Conservation (phyloP, 2,329 filamentous ascomycete genomes). For the Phaeosphaeriaceae sp. region DNA sequence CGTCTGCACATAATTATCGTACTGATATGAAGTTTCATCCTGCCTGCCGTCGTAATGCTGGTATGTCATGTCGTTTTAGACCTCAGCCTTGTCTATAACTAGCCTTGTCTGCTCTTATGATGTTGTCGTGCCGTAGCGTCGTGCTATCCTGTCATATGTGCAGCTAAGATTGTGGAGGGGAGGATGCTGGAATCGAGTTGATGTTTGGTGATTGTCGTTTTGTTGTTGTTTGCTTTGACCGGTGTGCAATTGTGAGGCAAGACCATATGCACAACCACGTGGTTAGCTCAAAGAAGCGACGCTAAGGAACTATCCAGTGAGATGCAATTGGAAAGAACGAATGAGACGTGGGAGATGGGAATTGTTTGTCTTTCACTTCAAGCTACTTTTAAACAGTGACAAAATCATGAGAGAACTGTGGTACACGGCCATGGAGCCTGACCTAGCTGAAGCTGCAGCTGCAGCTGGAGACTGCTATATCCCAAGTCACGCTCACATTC, state of each 20-base stretch:
- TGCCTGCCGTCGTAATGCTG: neutral
- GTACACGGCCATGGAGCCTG: too few species aligned
- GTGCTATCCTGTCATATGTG: neutral
- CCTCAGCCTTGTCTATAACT: neutral
- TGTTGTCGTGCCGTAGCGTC: neutral
- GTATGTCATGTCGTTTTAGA: neutral
- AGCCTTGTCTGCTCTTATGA: neutral
- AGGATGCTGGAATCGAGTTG: neutral
- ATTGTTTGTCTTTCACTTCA: neutral
- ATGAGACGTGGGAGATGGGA: neutral
- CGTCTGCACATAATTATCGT: neutral
- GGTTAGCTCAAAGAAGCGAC: slow-evolving; percentile 9
- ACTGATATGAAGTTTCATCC: neutral
- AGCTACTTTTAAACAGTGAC: neutral
- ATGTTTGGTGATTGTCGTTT: neutral
- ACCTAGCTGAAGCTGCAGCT: too few species aligned
- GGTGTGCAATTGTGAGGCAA: slow-evolving; percentile 5
- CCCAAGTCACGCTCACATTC: neutral
- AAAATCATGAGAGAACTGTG: neutral
- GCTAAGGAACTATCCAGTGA: neutral
- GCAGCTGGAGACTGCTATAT: neutral
- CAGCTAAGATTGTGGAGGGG: neutral
- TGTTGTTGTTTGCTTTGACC: neutral
- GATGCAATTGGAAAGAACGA: neutral
- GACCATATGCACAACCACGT: slow-evolving; percentile 13